Evolutionary conservation across 2,329 filamentous ascomycete genomes (phyloP), one percentile per base, ranked within the genome.

Genomic region (Aureobasidium sp.): DNA sequence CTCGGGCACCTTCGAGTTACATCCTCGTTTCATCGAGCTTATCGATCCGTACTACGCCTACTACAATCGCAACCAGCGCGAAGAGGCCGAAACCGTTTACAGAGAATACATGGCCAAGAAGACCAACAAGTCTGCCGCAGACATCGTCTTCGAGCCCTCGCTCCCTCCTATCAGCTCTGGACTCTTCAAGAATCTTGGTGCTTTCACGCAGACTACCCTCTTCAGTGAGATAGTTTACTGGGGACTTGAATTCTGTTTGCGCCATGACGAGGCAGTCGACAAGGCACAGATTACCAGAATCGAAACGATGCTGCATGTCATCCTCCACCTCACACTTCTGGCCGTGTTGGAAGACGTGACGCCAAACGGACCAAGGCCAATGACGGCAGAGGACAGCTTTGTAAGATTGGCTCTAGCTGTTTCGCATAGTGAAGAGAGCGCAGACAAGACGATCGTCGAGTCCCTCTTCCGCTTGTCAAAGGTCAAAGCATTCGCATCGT

Each of bases 21-120:
- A 92, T 71, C 85, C 89, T 5, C 85, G 96, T 64, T 94, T 87
- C 68, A 82, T 97, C 42, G 89, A 93, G 67, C 83, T 95, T 50
- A 85, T 99, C 54, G 95, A 99, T 72, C 94, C 95, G 0, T 99
- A 97, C 72, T 94, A 92, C 69, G 89, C 92, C 7, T 91, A 97
- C 71, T 99, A 96, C 74, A 95, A 87, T 69, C 96, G 96, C 71
- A 99, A 99, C 69, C 93, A 97, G 73, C 85, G 94, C 55, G 94
- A 99, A 71, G 94, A 99, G 72, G 91, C 93, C 0, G 94, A 99
- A 74, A 86, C 84, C 67, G 88, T 91, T 3, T 97, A 94, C 77
- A 91, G 88, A 68, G 87, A 88, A 69, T 88, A 90, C 79, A 86
- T 94, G 79, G 90, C 91, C 11, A 91, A 91, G 76, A 91, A 89